Base-by-base conservation (phyloP, 2,329 filamentous ascomycete species). In the Dothistroma septosporum region DNA sequence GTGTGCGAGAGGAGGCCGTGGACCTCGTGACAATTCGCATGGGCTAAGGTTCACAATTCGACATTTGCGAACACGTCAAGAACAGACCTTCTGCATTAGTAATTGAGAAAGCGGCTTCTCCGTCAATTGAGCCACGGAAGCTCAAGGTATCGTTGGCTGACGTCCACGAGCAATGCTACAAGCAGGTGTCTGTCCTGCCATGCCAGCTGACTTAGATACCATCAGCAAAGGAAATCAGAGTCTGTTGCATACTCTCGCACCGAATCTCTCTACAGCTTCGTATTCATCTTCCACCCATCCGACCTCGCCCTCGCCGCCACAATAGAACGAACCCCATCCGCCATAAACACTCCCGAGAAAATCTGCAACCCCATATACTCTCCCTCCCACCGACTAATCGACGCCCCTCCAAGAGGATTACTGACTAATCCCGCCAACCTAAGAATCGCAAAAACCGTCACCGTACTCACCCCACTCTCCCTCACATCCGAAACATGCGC, bases 401-500 rank as follows among this genome's bases (percentile, higher is more conserved):
- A 78, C 11, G 84, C 85, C 31, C 69, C 69, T 31, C 64, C 69
- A 31, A 72, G 64, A 4, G 69, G 69, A 37, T 64, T 67, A 0
- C 87, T 86, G 0, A 85, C 85, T 55, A 92, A 75, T 1, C 85
- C 86, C 4, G 85, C 87, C 33, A 91, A 76, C 1, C 84, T 81
- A 59, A 86, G 79, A 52, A 86, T 72, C 16, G 84, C 81, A 70
- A 88, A 89, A 28, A 85, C 79, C 0, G 83, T 81, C 0, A 90
- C 90, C 1, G 82, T 85, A 6, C 89, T 80, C 1, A 87, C 82
- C 14, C 89, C 90, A 35, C 92, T 86, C 71, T 90, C 81, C 21
- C 83, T 79, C 41, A 90, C 82, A 50, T 89, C 86, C 1, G 84
- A 86, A 63, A 54, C 89, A 86, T 91, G 87, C 1, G 87, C 87